Evolutionary conservation across 164 flowering plant genomes (phyloP).

Genomic region (Platanus orientalis): DNA sequence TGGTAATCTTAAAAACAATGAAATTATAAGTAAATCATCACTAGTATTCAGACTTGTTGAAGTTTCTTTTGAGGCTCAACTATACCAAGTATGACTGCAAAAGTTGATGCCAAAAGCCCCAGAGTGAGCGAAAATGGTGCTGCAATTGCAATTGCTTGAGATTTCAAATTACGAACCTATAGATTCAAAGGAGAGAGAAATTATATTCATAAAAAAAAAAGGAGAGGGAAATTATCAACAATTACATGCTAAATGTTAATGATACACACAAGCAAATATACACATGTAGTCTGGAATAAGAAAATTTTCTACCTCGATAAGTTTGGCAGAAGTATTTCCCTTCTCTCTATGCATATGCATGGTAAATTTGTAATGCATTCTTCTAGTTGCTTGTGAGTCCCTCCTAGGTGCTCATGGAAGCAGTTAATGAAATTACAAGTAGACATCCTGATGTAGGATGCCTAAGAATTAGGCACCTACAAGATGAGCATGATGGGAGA

Average conservation of each 20-base stretch:
- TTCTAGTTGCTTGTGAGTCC: too few species aligned
- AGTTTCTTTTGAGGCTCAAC: slow-evolving; percentile 4
- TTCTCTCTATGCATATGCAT: too few species aligned
- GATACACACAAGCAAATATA: not conserved
- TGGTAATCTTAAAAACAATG: too few species aligned
- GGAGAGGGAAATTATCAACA: not conserved
- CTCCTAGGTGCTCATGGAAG: too few species aligned
- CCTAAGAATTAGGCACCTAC: too few species aligned
- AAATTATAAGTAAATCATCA: not conserved
- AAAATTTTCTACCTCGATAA: too few species aligned
- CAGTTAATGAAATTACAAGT: too few species aligned
- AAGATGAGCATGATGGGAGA: too few species aligned
- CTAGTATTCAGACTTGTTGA: not conserved
- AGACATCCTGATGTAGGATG: too few species aligned
- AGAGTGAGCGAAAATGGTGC: slow-evolving; percentile 80
- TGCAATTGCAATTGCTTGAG: slow-evolving; percentile 59
- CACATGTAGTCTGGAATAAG: not conserved
- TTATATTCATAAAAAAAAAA: too few species aligned
- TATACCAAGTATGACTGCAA: slow-evolving; percentile 74
- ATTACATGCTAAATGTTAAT: not conserved
- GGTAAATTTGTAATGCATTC: too few species aligned
- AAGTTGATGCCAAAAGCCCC: slow-evolving; percentile 63
- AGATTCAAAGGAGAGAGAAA: slow-evolving; percentile 4
- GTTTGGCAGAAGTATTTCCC: too few species aligned
- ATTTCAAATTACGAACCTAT: slow-evolving; percentile 61